Evolutionary conservation across 1,284 basidiomycete genomes (phyloP).

Genomic region (Rhodotorula sp.): DNA sequence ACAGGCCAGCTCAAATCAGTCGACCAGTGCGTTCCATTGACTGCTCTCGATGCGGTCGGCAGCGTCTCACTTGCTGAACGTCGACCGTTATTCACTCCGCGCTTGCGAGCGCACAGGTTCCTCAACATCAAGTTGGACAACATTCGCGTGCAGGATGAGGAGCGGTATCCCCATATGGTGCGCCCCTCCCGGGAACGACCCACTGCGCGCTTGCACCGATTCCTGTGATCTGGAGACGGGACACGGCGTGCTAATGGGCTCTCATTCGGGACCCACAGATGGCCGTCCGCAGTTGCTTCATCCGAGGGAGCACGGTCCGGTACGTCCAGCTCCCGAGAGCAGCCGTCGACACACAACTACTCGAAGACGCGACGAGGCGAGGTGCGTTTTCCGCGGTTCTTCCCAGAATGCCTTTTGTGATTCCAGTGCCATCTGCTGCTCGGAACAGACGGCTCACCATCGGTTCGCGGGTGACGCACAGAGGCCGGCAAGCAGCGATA

Average conservation of each 20-base stretch:
- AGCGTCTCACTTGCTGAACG: neutral
- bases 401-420: neutral
- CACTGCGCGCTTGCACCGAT: too few relatives aligned
- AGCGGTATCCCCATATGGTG: slow-evolving; percentile 96
- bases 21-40: slow-evolving; percentile 73
- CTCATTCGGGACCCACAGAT: slow-evolving; percentile 62
- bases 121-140: slow-evolving; percentile 94
- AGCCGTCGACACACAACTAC: slow-evolving; percentile 88
- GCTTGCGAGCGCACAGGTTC: slow-evolving; percentile 60
- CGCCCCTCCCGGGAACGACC: slow-evolving; percentile 42
- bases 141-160: slow-evolving; percentile 88
- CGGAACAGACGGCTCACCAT: neutral
- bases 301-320: slow-evolving; percentile 94
- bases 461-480: neutral
- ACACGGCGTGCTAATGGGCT: too few relatives aligned
- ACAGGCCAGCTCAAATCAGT: slow-evolving; percentile 95
- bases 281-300: slow-evolving; percentile 98
- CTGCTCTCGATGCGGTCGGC: neutral
- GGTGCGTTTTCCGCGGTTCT: slow-evolving; percentile 50
- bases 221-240: too few relatives aligned
- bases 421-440: neutral
- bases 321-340: slow-evolving; percentile 92
- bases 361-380: slow-evolving; percentile 96
- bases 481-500: slow-evolving; percentile 28
- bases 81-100: neutral